phyloP scores from a whole-genome alignment of 352 stramenopile genomes.

The Elongisporangium senticosum region DNA sequence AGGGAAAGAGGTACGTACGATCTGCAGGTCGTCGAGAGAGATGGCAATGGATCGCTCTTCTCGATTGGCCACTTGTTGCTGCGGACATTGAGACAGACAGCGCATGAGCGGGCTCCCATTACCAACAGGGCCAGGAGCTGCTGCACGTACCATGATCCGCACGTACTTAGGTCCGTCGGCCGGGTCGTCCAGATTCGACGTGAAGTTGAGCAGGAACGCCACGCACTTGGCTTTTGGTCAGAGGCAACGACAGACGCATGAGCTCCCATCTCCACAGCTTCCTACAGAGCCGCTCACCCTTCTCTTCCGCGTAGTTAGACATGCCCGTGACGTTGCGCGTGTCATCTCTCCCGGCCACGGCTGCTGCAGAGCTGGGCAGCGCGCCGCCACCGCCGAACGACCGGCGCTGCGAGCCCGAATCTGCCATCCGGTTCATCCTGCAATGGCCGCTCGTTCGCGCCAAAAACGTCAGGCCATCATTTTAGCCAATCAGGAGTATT shows the following conservation, averaged over 20 bases:
- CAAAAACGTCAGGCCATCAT: background rate
- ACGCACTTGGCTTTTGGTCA: conserved; percentile 66
- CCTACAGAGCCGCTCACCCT: conserved; percentile 20
- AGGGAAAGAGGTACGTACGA: conserved; percentile 28
- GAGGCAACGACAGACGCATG: conserved; percentile 2
- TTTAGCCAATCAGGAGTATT: background rate
- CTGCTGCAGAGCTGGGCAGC: background rate
- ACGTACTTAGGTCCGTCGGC: conserved; percentile 63
- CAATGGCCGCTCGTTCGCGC: background rate
- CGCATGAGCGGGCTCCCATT: background rate
- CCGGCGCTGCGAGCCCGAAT: background rate
- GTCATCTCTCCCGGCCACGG: background rate
- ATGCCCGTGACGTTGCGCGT: conserved; percentile 19
- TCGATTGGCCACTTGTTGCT: conserved; percentile 88
- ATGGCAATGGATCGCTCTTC: conserved; percentile 76
- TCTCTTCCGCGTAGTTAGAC: conserved; percentile 39
- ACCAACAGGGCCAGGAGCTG: background rate
- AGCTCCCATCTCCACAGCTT: background rate
- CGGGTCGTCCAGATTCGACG: conserved; percentile 68
- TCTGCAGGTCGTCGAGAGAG: conserved; percentile 73
- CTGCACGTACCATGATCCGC: conserved; percentile 59
- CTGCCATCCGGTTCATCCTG: background rate
- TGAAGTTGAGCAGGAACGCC: conserved; percentile 69
- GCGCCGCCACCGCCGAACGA: background rate
- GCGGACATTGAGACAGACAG: background rate